Evolutionary conservation across 139 green algal species (phyloP), one percentile per base, ranked within the genome.

Genomic region (Coccomyxa sp.): DNA sequence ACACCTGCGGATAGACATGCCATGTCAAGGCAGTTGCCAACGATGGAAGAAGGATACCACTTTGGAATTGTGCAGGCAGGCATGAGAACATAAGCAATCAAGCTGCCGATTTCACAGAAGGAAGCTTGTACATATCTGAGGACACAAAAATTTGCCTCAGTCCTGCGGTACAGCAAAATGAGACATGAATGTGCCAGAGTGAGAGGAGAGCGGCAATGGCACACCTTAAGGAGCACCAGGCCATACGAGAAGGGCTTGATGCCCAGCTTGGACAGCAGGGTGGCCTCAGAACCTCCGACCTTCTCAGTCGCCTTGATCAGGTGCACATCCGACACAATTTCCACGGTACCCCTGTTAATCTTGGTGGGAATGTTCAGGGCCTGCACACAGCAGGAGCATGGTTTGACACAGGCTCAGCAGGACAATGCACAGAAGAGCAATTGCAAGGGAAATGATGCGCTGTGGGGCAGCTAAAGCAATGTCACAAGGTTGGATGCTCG

Each of bases 161-260:
- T 71, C 18, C 63, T 71, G 21, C 63, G 38, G 38, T 51, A 51
- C 63, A 71, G 63, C 63, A 21, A 71, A 9, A 71, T 71, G 63
- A 1, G 63, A 21, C 21, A 21, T 71, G 18, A 71, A 71, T 71
- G 63, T 11, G 63, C 63, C 18, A 21, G 9, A 25, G 63, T 25
- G 63, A 71, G 1, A 25, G 4, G 63, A 71, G 63, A 71, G 18
- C 21, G 63, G 38, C 38, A 51, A 11, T 31, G 71, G 58, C 76
- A 60, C 16, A 87, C 80, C 80, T 88, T 57, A 21, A 82, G 80
- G 63, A 93, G 80, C 51, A 91, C 87, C 77, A 99, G 93, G 83
- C 97, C 97, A 88, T 99, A 99, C 76, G 92, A 92, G 91, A 99
- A 99, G 82, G 97, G 97, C 92, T 98, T 98, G 91, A 99, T 96